These are phyloP conservation scores for Anisodus tanguticus DNA, from an alignment of 257 asterid genomes.

Conservation along the genomic window DNA sequence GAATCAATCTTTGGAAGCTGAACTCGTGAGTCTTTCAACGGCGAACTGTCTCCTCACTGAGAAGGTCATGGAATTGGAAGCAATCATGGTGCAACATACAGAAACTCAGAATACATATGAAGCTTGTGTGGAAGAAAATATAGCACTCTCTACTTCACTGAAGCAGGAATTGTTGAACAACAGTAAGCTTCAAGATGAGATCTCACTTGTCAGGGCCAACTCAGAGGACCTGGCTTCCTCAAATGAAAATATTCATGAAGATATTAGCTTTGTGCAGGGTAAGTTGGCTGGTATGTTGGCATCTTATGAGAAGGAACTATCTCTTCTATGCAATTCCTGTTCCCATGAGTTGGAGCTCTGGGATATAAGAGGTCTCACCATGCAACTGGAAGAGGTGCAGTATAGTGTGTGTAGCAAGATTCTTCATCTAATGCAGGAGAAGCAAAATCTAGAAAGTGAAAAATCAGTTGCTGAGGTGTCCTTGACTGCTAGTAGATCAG, in stretches of 20 bases:
- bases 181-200: conserved; percentile 55
- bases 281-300: conserved; percentile 56
- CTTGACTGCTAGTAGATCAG: conserved; percentile 61
- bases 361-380: conserved; percentile 53
- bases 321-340: conserved; percentile 36
- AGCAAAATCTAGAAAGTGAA: conserved; percentile 59
- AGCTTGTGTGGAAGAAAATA: conserved; percentile 67
- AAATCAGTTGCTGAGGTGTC: conserved; percentile 55
- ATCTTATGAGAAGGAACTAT: conserved; percentile 47
- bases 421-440: conserved; percentile 66
- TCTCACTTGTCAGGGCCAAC: conserved; percentile 53
- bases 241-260: conserved; percentile 60
- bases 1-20: conserved; percentile 69
- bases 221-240: conserved; percentile 54
- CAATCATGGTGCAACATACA: conserved; percentile 42
- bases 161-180: conserved; percentile 60
- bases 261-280: conserved; percentile 52
- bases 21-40: conserved; percentile 47
- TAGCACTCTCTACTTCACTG: conserved; percentile 59
- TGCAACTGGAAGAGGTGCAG: conserved; percentile 72
- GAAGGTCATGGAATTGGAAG: conserved; percentile 64
- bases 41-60: conserved; percentile 61
- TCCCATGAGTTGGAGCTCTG: conserved; percentile 39
- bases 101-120: conserved; percentile 58
- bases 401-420: conserved; percentile 47